Base-by-base conservation (phyloP, 2,329 filamentous ascomycete genomes). In the Mycocentrospora acerina region DNA sequence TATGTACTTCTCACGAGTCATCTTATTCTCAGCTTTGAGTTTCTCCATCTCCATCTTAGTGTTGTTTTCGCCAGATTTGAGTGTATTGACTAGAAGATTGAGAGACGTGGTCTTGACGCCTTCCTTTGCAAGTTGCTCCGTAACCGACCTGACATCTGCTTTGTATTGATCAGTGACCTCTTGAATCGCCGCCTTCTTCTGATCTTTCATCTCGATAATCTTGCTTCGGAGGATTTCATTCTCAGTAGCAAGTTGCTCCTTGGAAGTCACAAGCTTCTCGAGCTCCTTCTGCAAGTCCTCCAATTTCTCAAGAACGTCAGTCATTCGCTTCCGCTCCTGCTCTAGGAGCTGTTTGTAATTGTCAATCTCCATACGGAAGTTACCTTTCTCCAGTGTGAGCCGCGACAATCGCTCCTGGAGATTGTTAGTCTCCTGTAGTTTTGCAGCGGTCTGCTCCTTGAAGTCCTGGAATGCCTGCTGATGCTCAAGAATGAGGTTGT, bases 341-440 rank as follows among this genome's bases (percentile, higher is more conserved):
- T 51, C 42, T 13, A 60, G 29, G 13, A 56, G 32, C 17, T 49
- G 27, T 14, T 41, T 40, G 25, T 42, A 47, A 9, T 43, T 53
- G 24, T 57, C 51, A 1, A 64, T 32, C 43, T 65, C 60, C 5
- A 42, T 47, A 12, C 43, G 48, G 12, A 64, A 48, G 18, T 59
- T 48, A 26, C 57, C 59, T 18, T 59, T 59, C 29, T 62, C 57
- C 2, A 66, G 48, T 2, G 46, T 56, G 9, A 64, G 45, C 13
- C 60, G 55, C 12, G 60, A 60, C 3, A 53, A 29, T 4, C 48
- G 50, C 35, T 60, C 60, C 13, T 55, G 42, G 7, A 61, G 41
- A 8, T 49, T 47, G 3, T 42, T 42, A 10, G 57, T 24, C 16
- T 60, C 44, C 24, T 56, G 43, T 7, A 64, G 37, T 39, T 59